phyloP scores from a whole-genome alignment of 2,329 filamentous ascomycete species.

The Nannizziopsis barbatae region DNA sequence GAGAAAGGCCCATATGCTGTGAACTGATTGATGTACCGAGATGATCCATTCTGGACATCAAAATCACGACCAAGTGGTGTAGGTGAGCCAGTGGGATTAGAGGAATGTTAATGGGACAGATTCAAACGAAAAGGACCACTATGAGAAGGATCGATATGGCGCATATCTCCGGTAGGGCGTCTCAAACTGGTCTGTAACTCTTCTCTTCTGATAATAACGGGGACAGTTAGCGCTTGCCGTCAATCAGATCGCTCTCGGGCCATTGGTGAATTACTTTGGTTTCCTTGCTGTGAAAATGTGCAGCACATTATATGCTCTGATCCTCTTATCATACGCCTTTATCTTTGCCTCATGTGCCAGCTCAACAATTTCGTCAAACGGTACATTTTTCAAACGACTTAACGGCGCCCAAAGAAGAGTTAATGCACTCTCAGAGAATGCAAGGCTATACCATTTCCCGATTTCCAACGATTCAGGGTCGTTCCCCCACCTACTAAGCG shows the following conservation, averaged over 20 bases:
- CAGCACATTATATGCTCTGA: constrained; percentile 56
- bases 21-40: too few relatives aligned
- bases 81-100: too few relatives aligned
- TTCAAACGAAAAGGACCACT: too few relatives aligned
- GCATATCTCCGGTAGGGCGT: too few relatives aligned
- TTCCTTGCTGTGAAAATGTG: constrained; percentile 37
- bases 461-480: constrained; percentile 56
- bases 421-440: constrained; percentile 60
- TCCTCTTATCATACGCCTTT: constrained; percentile 57
- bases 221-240: background rate
- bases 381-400: constrained; percentile 52
- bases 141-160: too few relatives aligned
- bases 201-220: background rate
- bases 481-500: constrained; percentile 61
- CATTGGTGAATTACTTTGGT: constrained; percentile 18
- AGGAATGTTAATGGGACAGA: too few relatives aligned
- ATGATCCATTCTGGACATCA: too few relatives aligned
- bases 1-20: too few relatives aligned
- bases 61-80: too few relatives aligned
- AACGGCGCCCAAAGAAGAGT: constrained; percentile 64
- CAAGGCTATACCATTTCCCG: constrained; percentile 74
- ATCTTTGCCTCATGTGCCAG: constrained; percentile 53
- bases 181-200: background rate
- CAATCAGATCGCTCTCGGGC: background rate
- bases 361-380: constrained; percentile 49